Percentiles rank a stretch among this genome's conserved stretches.
Evolutionary conservation across 176 grass and related monocot genomes (phyloP).

Genomic region (maize (Zea mays)): DNA sequence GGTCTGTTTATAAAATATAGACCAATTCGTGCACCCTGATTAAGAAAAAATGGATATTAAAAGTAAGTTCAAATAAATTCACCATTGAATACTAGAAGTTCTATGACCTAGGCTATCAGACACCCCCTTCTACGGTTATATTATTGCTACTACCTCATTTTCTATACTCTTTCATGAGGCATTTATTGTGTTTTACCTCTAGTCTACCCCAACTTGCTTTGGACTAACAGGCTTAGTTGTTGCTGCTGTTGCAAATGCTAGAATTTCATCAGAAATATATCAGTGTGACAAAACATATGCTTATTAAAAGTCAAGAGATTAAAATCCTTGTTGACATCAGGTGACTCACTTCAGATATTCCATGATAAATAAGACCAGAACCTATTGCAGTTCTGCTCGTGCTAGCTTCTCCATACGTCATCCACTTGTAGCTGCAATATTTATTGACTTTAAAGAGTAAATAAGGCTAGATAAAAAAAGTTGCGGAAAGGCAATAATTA

Average conservation of each 20-base stretch:
- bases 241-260: not conserved
- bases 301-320: conserved; percentile 10
- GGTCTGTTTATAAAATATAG: conserved; percentile 97
- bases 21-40: conserved; percentile 80
- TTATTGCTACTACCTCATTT: not conserved
- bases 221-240: not conserved
- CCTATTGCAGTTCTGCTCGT: conserved; percentile 69
- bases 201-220: not conserved
- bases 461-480: conserved; percentile 21
- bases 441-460: conserved; percentile 24
- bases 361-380: conserved; percentile 78
- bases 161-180: not conserved
- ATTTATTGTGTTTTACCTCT: not conserved
- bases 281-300: conserved; percentile 23
- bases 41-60: conserved; percentile 12
- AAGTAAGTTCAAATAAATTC: conserved; percentile 12
- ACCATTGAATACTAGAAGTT: not conserved
- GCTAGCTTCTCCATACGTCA: conserved; percentile 92
- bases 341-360: conserved; percentile 70
- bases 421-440: conserved; percentile 82
- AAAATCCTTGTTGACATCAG: conserved; percentile 1
- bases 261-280: not conserved
- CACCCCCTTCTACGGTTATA: not conserved
- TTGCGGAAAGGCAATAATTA: conserved; percentile 14
- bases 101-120: not conserved